phyloP scores from a whole-genome alignment of 1,139 yeast species.

The Suhomyces coccinellae region DNA sequence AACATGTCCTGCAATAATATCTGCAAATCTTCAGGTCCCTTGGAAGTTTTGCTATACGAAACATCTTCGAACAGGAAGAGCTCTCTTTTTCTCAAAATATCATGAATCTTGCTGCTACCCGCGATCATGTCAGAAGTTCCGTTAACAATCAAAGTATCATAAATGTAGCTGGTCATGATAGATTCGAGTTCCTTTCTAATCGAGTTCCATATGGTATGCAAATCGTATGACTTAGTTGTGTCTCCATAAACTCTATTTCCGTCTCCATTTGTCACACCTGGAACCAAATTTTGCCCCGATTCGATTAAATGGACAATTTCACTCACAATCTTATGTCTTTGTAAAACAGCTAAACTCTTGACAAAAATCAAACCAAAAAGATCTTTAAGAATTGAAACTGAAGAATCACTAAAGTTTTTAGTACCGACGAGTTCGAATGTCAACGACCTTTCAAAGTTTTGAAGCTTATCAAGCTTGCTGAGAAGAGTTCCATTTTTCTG shows the following conservation, averaged over 20 bases:
- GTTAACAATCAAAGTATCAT: constrained; percentile 18
- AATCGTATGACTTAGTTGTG: constrained; percentile 25
- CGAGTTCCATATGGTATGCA: constrained; percentile 57
- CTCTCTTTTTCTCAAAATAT: constrained; percentile 28
- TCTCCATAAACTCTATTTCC: constrained; percentile 9
- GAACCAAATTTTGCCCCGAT: constrained; percentile 7
- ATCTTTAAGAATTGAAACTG: constrained; percentile 64
- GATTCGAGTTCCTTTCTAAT: constrained; percentile 59
- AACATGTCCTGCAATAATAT: constrained; percentile 56
- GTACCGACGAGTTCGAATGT: constrained; percentile 27
- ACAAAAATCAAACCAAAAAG: constrained; percentile 68
- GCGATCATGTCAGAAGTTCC: constrained; percentile 2
- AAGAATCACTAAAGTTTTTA: constrained; percentile 41
- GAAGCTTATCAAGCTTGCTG: constrained; percentile 35
- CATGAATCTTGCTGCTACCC: constrained; percentile 20
- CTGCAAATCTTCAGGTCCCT: constrained; percentile 46
- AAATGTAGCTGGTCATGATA: constrained; percentile 58
- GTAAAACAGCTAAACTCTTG: constrained; percentile 63
- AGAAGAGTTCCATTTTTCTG: constrained; percentile 39
- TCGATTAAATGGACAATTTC: constrained; percentile 43
- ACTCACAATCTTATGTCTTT: constrained; percentile 65
- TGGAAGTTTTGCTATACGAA: constrained; percentile 32
- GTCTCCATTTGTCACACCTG: constrained; percentile 6
- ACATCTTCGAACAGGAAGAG: constrained; percentile 55
- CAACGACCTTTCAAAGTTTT: constrained; percentile 27